These are phyloP conservation scores for Penicillium polonicum DNA, from an alignment of 2,329 filamentous ascomycete genomes.

Conservation along the genomic window DNA sequence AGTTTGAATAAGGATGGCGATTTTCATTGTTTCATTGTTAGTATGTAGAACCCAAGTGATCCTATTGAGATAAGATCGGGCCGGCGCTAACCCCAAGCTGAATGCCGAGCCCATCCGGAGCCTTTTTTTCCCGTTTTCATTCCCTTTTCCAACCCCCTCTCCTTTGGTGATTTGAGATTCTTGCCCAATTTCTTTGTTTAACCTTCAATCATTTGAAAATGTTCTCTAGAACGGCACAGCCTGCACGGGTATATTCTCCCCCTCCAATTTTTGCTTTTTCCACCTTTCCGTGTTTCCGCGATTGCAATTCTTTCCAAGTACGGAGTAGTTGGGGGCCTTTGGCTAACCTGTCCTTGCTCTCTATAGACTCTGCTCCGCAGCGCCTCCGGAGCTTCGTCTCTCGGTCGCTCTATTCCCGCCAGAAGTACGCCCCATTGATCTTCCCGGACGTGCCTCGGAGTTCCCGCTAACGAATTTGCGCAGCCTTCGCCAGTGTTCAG, in stretches of 20 bases:
- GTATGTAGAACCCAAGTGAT: not conserved
- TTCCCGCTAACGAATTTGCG: slow-evolving; percentile 21
- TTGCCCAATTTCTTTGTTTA: slow-evolving; percentile 15
- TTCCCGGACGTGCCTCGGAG: not conserved
- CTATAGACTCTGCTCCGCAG: slow-evolving; percentile 57
- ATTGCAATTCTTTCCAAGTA: not conserved
- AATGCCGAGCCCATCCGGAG: slow-evolving; percentile 38
- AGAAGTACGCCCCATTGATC: slow-evolving; percentile 48
- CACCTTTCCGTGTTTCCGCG: slow-evolving; percentile 39
- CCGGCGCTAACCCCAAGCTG: slow-evolving; percentile 19
- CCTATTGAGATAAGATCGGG: slow-evolving; percentile 24
- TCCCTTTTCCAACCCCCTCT: slow-evolving; percentile 18
- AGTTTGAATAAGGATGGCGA: slow-evolving; percentile 2
- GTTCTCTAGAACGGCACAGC: slow-evolving; percentile 44
- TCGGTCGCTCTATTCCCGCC: slow-evolving; percentile 51
- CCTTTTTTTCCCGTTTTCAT: slow-evolving; percentile 34
- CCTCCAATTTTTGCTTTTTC: slow-evolving; percentile 26
- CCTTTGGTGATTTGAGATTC: slow-evolving; percentile 9
- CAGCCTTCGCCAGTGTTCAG: slow-evolving; percentile 74
- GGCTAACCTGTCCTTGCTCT: slow-evolving; percentile 36
- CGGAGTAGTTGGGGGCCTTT: slow-evolving; percentile 6
- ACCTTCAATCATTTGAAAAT: slow-evolving; percentile 32
- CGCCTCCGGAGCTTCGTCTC: slow-evolving; percentile 49
- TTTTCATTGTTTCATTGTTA: not conserved
- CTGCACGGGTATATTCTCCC: slow-evolving; percentile 43